Base-by-base conservation (phyloP, 805 yeast genomes). In the Allodekkera sacchari region DNA sequence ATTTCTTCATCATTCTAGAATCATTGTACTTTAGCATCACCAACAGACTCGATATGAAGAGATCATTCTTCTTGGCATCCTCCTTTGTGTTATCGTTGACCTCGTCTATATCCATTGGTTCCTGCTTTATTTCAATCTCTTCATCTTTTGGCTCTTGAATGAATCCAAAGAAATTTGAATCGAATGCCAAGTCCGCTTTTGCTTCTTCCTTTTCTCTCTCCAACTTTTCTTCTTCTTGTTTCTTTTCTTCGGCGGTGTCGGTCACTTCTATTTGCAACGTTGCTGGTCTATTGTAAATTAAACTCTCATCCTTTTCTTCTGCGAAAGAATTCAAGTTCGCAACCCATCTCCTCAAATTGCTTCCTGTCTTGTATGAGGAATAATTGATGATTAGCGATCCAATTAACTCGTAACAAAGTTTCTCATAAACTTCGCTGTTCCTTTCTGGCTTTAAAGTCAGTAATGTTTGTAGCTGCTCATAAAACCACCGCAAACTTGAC, bases 91-190 rank as follows among this genome's bases (percentile, higher is more conserved):
- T 17, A 6, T n/a, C 16, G n/a, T 20, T 28, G 25, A 12, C 15
- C 10, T 12, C 24, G 23, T 22, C 32, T 7, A 15, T 20, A 13
- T 17, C 22, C 15, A 15, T 21, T 23, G n/a, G 7, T 12, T 10
- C 12, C 12, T 12, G 14, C 26, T 18, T 22, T 11, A 13, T 18
- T 7, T 16, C 17, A n/a, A 25, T 19, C 15, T 15, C 27, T 3
- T 25, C 28, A 9, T 25, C 21, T 21, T 45, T 35, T 2, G 57
- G 53, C 11, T 52, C 57, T 26, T 49, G 44, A 8, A 52, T 46
- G 30, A 51, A 49, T 1, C 57, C 57, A 38, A 53, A 51, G 18
- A 53, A 48, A 16, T 44, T 49, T 4, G 47, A 35, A 22, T 53
- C 57, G 27, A 47, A 41, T 7, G 42, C 44, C 9, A 35, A 24